Evolutionary conservation across 2,329 filamentous ascomycete species (phyloP).

Genomic region (Trichothecium sympodiale): DNA sequence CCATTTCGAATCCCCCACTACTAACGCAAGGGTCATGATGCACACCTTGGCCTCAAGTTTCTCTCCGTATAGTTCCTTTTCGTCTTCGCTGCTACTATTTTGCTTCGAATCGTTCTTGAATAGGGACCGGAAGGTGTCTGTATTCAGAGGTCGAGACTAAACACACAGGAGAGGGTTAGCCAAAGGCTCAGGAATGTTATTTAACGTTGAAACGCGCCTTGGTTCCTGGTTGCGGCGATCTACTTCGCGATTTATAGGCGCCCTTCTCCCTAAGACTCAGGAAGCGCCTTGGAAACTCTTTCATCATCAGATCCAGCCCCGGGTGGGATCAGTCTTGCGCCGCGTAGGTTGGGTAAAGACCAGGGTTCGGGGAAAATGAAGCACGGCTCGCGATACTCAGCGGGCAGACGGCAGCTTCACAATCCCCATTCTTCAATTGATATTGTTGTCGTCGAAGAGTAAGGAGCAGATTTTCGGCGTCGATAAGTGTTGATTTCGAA

Average conservation of each 20-base stretch:
- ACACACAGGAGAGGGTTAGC: slow-evolving; percentile 7
- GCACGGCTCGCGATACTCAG: too few species aligned
- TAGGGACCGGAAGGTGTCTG: slow-evolving; percentile 50
- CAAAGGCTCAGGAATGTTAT: slow-evolving; percentile 1
- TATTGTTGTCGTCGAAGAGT: too few species aligned
- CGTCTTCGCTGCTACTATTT: slow-evolving; percentile 14
- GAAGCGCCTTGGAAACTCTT: slow-evolving; percentile 51
- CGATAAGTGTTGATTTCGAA: too few species aligned
- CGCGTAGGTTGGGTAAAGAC: too few species aligned
- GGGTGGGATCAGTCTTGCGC: too few species aligned
- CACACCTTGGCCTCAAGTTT: slow-evolving; percentile 12
- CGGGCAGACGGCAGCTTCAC: too few species aligned
- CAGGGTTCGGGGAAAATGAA: slow-evolving; percentile 3
- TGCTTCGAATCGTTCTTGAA: slow-evolving; percentile 54
- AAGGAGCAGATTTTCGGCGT: too few species aligned
- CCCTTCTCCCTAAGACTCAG: slow-evolving; percentile 60
- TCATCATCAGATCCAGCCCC: slow-evolving; percentile 31
- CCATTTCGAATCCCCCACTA: background rate
- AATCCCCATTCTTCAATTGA: too few species aligned
- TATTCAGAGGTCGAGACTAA: slow-evolving; percentile 40
- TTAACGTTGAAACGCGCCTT: slow-evolving; percentile 27
- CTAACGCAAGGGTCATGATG: background rate
- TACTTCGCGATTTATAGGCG: slow-evolving; percentile 39
- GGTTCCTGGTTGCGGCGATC: slow-evolving; percentile 41
- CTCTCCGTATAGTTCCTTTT: slow-evolving; percentile 19